Conservation (phyloP, 78 protist genomes). For the Fonticula alba region DNA sequence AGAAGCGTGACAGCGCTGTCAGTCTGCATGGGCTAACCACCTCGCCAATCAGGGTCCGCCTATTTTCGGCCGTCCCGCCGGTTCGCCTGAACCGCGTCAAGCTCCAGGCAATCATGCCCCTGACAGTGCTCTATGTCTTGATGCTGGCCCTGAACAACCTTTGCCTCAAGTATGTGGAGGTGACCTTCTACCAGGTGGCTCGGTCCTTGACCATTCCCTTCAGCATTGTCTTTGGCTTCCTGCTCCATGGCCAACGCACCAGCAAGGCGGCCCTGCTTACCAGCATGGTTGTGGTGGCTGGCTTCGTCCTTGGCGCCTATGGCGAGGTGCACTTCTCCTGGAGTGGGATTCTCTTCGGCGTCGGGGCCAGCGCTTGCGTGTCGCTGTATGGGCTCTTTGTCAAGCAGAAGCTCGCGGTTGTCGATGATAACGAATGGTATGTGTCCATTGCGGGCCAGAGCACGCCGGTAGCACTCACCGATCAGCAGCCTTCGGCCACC, state of each 20-base stretch:
- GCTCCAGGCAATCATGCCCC: slow-evolving; percentile 30
- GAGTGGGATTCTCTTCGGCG: slow-evolving; percentile 46
- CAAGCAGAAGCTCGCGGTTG: slow-evolving; percentile 24
- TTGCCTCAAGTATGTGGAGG: slow-evolving; percentile 50
- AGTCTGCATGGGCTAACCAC: background rate
- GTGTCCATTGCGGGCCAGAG: background rate
- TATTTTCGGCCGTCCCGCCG: slow-evolving; percentile 25
- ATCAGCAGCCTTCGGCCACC: too few relatives aligned
- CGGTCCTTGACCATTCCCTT: slow-evolving; percentile 51
- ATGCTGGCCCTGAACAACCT: slow-evolving; percentile 54
- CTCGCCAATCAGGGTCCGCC: background rate
- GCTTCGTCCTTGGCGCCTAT: slow-evolving; percentile 39
- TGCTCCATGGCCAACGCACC: slow-evolving; percentile 31
- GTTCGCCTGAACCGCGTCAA: slow-evolving; percentile 26
- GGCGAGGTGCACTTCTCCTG: slow-evolving; percentile 54
- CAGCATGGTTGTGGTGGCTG: slow-evolving; percentile 35
- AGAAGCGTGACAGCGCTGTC: background rate
- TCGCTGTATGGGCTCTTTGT: slow-evolving; percentile 49
- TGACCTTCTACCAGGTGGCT: slow-evolving; percentile 60
- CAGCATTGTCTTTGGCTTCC: slow-evolving; percentile 38
- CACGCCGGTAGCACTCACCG: background rate
- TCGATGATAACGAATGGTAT: slow-evolving; percentile 36
- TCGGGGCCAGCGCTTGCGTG: slow-evolving; percentile 41
- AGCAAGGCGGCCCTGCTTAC: slow-evolving; percentile 9
- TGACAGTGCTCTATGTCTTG: slow-evolving; percentile 30